These are phyloP conservation scores for Graphium sp. DNA, from an alignment of 2,329 filamentous ascomycete genomes.

Conservation along the genomic window DNA sequence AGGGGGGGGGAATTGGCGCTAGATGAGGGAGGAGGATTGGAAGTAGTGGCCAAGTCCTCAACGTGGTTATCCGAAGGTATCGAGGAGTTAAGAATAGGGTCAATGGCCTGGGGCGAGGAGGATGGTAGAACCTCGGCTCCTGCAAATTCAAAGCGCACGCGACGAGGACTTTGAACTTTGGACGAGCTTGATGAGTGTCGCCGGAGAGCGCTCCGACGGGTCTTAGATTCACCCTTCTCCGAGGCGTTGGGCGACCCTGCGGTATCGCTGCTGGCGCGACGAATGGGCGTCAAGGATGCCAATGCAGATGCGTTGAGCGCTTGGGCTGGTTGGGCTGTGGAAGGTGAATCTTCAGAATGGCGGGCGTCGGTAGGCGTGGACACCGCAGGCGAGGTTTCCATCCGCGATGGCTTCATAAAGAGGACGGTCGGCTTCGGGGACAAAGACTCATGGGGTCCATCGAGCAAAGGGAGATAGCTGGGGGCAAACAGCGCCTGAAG, in stretches of 20 bases:
- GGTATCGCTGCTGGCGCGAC: slow-evolving; percentile 25
- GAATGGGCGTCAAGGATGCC: neutral
- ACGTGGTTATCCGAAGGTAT: slow-evolving; percentile 1
- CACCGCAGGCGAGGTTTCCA: neutral
- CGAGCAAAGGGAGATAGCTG: slow-evolving; percentile 43
- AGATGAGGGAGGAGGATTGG: slow-evolving; percentile 11
- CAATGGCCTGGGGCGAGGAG: slow-evolving; percentile 32
- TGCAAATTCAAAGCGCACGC: slow-evolving; percentile 45
- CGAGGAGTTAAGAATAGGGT: slow-evolving; percentile 14
- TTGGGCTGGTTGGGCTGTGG: neutral
- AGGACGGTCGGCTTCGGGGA: neutral
- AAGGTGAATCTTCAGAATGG: neutral
- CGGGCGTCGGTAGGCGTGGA: neutral
- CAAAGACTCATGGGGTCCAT: slow-evolving; percentile 17
- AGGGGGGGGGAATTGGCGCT: slow-evolving; percentile 11
- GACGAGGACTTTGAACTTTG: slow-evolving; percentile 35
- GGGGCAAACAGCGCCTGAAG: slow-evolving; percentile 48
- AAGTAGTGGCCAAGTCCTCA: neutral
- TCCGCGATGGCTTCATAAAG: neutral
- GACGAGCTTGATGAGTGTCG: slow-evolving; percentile 35
- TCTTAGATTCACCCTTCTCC: slow-evolving; percentile 30
- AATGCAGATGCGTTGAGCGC: slow-evolving; percentile 2
- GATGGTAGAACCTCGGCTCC: slow-evolving; percentile 44
- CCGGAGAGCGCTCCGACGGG: slow-evolving; percentile 38
- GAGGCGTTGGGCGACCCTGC: slow-evolving; percentile 31